Evolutionary conservation across 805 yeast genomes (phyloP).

Genomic region (Cyberlindnera petersonii): DNA sequence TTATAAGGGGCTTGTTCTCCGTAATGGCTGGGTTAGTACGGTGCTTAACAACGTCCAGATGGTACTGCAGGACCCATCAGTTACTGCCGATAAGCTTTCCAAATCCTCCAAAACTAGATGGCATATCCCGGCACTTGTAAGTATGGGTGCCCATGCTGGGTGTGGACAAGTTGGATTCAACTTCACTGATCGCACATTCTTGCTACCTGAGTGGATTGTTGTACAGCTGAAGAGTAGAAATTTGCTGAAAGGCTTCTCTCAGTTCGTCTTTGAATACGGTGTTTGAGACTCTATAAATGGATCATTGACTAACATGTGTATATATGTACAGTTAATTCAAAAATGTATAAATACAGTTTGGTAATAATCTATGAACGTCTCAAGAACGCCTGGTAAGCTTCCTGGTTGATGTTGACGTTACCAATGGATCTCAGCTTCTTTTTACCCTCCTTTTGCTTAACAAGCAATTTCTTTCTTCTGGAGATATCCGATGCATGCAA

Average conservation of each 20-base stretch:
- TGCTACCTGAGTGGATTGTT: constrained; percentile 22
- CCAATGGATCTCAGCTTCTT: constrained; percentile 79
- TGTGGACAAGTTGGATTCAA: constrained; percentile 24
- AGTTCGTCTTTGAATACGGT: background rate
- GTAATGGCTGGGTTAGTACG: background rate
- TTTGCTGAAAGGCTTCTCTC: background rate
- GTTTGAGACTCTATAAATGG: background rate
- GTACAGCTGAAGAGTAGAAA: constrained; percentile 10
- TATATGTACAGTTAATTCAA: constrained; percentile 2
- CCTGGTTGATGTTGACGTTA: constrained; percentile 69
- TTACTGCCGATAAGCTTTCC: background rate
- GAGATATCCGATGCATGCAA: constrained; percentile 92
- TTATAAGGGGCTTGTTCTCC: constrained; percentile 21
- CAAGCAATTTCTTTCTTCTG: constrained; percentile 81
- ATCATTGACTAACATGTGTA: background rate
- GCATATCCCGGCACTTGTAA: constrained; percentile 12
- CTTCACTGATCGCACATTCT: constrained; percentile 20
- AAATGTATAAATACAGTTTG: background rate
- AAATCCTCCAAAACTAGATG: constrained; percentile 3
- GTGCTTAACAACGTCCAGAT: background rate
- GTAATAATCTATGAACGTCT: constrained; percentile 23
- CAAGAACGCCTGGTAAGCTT: constrained; percentile 86
- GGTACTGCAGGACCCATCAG: background rate
- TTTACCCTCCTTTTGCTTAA: constrained; percentile 91
- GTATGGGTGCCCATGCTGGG: constrained; percentile 27